Evolutionary conservation across 768 basidiomycete genomes (phyloP).

Genomic region (Hericium alpestre): DNA sequence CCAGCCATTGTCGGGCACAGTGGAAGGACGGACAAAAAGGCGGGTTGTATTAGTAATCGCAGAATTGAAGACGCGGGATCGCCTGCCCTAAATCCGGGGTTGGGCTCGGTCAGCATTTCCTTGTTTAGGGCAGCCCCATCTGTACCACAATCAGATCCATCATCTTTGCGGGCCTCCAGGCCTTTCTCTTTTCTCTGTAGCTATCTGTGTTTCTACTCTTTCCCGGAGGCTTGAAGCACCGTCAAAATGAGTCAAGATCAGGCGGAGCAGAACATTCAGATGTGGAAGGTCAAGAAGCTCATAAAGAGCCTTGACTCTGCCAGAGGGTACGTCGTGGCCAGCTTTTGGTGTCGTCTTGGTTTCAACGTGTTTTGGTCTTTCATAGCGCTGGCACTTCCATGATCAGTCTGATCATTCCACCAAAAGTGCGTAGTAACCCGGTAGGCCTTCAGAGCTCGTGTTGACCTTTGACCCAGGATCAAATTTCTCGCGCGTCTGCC

Average conservation of each 20-base stretch:
- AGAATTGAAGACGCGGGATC: neutral
- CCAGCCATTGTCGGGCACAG: neutral
- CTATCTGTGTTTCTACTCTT: neutral
- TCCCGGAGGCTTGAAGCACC: constrained; percentile 2
- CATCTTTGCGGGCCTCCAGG: neutral
- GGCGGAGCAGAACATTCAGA: constrained; percentile 93
- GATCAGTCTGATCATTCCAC: constrained; percentile 96
- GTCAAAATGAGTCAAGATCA: constrained; percentile 68
- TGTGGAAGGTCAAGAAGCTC: constrained; percentile 99
- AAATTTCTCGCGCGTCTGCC: constrained; percentile 86
- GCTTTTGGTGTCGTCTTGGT: neutral
- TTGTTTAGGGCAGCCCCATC: neutral
- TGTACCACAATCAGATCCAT: neutral
- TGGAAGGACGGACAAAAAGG: neutral
- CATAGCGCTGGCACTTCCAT: constrained; percentile 90
- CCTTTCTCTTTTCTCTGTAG: neutral
- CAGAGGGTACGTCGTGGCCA: constrained; percentile 49
- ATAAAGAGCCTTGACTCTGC: constrained; percentile 95
- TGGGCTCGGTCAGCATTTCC: neutral
- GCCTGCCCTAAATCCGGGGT: neutral
- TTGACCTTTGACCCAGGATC: constrained; percentile 41
- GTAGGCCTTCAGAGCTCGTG: constrained; percentile 4
- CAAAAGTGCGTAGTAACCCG: constrained; percentile 47
- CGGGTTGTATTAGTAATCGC: neutral
- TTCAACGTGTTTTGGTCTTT: constrained; percentile 13